A percentile compares a stretch with the other conserved stretches of the same genome.
Conservation (phyloP, 768 basidiomycete species). For the Pulveroboletus ravenelii region DNA sequence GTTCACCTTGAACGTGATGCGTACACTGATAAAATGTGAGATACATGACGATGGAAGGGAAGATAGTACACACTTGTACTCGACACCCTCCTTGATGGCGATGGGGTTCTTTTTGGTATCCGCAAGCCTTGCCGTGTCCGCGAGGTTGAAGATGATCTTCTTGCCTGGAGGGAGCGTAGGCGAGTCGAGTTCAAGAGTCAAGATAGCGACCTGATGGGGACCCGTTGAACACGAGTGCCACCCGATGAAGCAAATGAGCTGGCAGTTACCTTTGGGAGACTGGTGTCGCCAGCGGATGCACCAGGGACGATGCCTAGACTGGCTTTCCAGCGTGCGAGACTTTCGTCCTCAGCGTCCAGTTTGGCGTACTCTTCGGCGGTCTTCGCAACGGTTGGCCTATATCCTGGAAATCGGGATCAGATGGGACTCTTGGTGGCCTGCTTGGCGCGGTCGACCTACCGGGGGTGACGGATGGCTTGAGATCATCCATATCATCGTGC, state of each 20-base stretch:
- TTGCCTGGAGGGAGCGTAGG: slow-evolving; percentile 58
- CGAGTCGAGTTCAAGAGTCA: slow-evolving; percentile 79
- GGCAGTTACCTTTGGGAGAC: slow-evolving; percentile 62
- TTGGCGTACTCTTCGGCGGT: slow-evolving; percentile 76
- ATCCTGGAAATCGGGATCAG: slow-evolving; percentile 46
- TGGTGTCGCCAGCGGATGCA: slow-evolving; percentile 31
- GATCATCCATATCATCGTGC: slow-evolving; percentile 67
- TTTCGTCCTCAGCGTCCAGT: slow-evolving; percentile 88
- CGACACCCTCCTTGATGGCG: slow-evolving; percentile 76
- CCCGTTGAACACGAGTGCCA: slow-evolving; percentile 21
- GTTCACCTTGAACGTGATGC: slow-evolving; percentile 82
- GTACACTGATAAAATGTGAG: slow-evolving; percentile 47
- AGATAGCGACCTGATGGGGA: slow-evolving; percentile 54
- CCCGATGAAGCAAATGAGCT: not conserved
- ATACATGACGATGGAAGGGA: not conserved
- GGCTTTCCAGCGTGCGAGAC: slow-evolving; percentile 93
- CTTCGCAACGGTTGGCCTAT: slow-evolving; percentile 68
- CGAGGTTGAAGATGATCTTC: slow-evolving; percentile 64
- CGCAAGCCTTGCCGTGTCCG: slow-evolving; percentile 38
- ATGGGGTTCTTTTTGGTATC: slow-evolving; percentile 76
- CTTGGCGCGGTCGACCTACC: slow-evolving; percentile 36
- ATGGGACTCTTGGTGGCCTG: slow-evolving; percentile 5
- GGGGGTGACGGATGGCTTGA: slow-evolving; percentile 63
- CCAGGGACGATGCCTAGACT: slow-evolving; percentile 78
- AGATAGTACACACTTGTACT: slow-evolving; percentile 64